These are phyloP conservation scores for Globisporangium nunn DNA, from an alignment of 352 stramenopile species.

Conservation along the genomic window DNA sequence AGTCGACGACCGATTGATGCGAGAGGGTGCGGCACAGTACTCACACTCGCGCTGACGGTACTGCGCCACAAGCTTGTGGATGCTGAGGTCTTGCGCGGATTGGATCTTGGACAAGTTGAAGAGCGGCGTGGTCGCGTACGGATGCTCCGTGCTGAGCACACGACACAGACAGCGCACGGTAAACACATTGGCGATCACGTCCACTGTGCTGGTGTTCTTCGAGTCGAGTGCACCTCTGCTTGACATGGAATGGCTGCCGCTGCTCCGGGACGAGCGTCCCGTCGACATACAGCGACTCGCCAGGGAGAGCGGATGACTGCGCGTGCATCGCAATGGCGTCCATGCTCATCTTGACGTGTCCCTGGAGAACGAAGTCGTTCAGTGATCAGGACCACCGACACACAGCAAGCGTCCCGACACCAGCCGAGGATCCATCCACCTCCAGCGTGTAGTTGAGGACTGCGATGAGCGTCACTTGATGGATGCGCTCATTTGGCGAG, in stretches of 20 bases:
- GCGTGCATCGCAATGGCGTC: conserved; percentile 40
- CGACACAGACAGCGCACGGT: neutral
- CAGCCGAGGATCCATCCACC: no score
- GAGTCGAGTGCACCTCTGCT: conserved; percentile 21
- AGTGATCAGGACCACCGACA: no score
- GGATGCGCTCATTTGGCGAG: conserved; percentile 33
- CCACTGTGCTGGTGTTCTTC: no score
- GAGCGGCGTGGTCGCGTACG: conserved; percentile 27
- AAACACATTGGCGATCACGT: neutral
- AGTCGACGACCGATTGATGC: no score
- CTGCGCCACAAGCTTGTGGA: conserved; percentile 24
- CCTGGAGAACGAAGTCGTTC: conserved; percentile 8
- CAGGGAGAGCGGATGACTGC: conserved; percentile 29
- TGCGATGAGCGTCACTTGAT: conserved; percentile 34
- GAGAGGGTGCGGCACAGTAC: no score
- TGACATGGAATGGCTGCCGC: conserved; percentile 36
- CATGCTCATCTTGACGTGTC: conserved; percentile 54
- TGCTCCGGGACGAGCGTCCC: conserved; percentile 59
- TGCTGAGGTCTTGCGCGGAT: conserved; percentile 25
- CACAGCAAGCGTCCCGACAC: no score
- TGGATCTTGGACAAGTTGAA: conserved; percentile 34
- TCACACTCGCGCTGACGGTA: conserved; percentile 49
- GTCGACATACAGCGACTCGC: conserved; percentile 31
- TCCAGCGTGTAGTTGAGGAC: conserved; percentile 59
- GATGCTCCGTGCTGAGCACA: conserved; percentile 23